Percentiles rank a stretch among this genome's conserved stretches.
Evolutionary conservation across 768 basidiomycete species (phyloP).

Genomic region (Clitopilus hobsonii): DNA sequence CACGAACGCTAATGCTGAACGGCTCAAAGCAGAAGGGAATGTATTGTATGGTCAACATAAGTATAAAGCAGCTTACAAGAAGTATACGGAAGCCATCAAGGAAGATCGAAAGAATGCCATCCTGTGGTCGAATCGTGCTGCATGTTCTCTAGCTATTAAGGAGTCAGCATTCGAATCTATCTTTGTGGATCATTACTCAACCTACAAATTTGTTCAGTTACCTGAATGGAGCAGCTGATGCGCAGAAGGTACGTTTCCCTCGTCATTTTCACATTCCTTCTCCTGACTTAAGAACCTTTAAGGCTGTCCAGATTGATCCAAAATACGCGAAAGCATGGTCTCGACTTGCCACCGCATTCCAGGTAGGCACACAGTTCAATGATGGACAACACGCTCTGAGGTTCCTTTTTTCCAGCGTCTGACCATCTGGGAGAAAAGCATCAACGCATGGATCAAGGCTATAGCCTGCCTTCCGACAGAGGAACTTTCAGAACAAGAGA

Average conservation of each 20-base stretch:
- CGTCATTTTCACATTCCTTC: neutral
- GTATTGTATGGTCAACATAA: neutral
- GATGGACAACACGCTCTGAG: neutral
- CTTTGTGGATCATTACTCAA: neutral
- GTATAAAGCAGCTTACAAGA: neutral
- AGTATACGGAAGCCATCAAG: neutral
- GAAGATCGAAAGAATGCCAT: neutral
- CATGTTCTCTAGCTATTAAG: slow-evolving; percentile 30
- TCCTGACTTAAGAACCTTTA: neutral
- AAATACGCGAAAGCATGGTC: slow-evolving; percentile 38
- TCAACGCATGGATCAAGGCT: slow-evolving; percentile 26
- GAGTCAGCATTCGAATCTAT: slow-evolving; percentile 19
- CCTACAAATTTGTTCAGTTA: slow-evolving; percentile 15
- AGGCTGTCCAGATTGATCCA: slow-evolving; percentile 36
- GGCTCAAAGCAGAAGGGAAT: neutral
- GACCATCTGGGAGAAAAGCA: slow-evolving; percentile 11
- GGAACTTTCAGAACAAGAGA: slow-evolving; percentile 23
- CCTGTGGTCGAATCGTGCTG: slow-evolving; percentile 17
- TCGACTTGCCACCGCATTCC: slow-evolving; percentile 28
- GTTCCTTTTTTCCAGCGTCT: slow-evolving; percentile 15
- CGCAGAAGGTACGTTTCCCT: slow-evolving; percentile 18
- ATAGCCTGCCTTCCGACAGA: slow-evolving; percentile 22
- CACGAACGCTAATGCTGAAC: neutral
- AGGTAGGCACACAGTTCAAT: slow-evolving; percentile 22
- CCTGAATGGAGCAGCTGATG: slow-evolving; percentile 26